Base-by-base conservation (phyloP, 108 stramenopile species). In the Craspedostauros australis region DNA sequence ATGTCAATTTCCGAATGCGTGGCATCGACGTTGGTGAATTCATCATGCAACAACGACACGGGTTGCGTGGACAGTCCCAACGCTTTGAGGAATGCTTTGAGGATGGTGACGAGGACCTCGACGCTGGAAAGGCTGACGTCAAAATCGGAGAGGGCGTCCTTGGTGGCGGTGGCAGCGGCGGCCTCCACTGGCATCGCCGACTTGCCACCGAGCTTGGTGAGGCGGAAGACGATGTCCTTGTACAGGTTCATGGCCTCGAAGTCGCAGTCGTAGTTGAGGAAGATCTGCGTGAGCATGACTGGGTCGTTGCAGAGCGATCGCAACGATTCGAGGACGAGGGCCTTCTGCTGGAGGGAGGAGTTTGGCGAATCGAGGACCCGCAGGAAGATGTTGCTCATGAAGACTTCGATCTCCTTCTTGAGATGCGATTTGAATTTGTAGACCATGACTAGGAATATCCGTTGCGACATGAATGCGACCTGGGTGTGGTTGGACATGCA, bases 211-310 rank as follows among this genome's bases (percentile, higher is more conserved):
- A 98, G 60, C 54, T 85, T 78, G 2, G 95, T 84, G 1, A 99
- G 77, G 37, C 88, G 75, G 44, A 84, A 55, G 3, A 98, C 91
- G 52, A 99, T 94, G 48, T 93, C 86, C 53, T 90, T 82, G 84
- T 93, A 99, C 15, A 98, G 60, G 54, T 88, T 86, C 29, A 82
- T 73, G 1, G 94, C 86, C 69, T 93, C 80, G 39, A 96, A 77
- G 75, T 99, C 98, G 61, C 97, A 98, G 66, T 99, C 99, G 62
- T 98, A 99, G 57, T 96, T 98, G n/a, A 99, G 60, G 66, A 99
- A 99, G 30, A 99, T 60, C 65, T 97, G 95, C 15, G 95, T 80
- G 23, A 98, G 71, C 31, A 91, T 62, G 25, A 61, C 57, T 14
- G 94, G 85, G 70, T 98, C 94, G 5, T 72, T 63, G 62, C 93